Evolutionary conservation across 2,329 filamentous ascomycete genomes (phyloP).

Genomic region (Chrysoporthe cubensis): DNA sequence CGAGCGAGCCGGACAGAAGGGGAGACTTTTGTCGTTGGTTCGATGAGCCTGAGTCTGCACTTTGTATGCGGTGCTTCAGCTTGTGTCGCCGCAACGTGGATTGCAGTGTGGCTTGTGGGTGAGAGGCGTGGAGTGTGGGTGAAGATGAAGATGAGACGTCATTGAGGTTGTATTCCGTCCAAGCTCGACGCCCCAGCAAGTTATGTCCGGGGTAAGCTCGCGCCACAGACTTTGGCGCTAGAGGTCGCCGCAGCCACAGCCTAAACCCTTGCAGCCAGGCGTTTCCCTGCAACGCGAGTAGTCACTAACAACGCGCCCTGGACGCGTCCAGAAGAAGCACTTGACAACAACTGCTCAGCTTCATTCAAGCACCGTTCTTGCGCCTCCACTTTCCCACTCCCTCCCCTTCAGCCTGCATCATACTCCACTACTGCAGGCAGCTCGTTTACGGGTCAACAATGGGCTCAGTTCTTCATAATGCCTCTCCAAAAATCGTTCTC

Average conservation of each 20-base stretch:
- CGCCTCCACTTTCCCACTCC: not conserved
- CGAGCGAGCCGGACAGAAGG: too few species aligned
- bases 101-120: not conserved
- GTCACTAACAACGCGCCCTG: constrained; percentile 13
- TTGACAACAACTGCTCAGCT: not conserved
- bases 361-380: not conserved
- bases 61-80: not conserved
- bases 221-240: constrained; percentile 16
- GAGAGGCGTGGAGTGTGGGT: not conserved
- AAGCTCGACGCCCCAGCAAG: not conserved
- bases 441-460: constrained; percentile 30
- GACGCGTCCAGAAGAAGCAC: constrained; percentile 13
- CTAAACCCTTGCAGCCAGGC: constrained; percentile 15
- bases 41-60: not conserved
- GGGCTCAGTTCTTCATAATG: constrained; percentile 35
- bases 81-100: not conserved
- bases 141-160: constrained; percentile 17
- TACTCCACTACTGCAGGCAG: not conserved
- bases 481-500: constrained; percentile 47
- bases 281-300: constrained; percentile 16
- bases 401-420: not conserved
- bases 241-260: constrained; percentile 14
- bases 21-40: not conserved
- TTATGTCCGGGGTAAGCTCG: constrained; percentile 19
- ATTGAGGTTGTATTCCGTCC: constrained; percentile 12